These are phyloP conservation scores for Epichloe sp. DNA, from an alignment of 2,329 filamentous ascomycete species.

Conservation along the genomic window DNA sequence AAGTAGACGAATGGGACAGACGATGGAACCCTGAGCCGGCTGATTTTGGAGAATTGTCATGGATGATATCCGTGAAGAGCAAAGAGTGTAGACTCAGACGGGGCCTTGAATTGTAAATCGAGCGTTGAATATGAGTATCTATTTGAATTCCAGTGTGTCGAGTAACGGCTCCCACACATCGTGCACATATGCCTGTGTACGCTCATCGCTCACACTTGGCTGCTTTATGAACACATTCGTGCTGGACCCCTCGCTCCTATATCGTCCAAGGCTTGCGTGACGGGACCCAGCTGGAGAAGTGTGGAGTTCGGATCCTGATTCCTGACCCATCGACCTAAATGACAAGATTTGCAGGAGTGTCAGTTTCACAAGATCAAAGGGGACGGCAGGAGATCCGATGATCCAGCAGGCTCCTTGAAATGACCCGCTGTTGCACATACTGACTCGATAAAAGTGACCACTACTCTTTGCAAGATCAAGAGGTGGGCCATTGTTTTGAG, in stretches of 20 bases:
- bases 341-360: background rate
- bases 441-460: too few relatives aligned
- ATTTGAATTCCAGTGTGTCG: background rate
- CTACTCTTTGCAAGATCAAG: too few relatives aligned
- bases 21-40: background rate
- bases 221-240: background rate
- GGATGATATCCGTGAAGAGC: background rate
- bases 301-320: conserved; percentile 1
- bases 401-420: background rate
- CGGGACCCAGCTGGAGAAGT: conserved; percentile 2
- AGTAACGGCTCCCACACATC: background rate
- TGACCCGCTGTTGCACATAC: too few relatives aligned
- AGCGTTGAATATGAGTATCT: background rate
- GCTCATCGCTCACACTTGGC: background rate
- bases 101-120: background rate
- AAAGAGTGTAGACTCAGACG: background rate
- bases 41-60: background rate
- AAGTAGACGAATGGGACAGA: background rate
- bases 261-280: background rate
- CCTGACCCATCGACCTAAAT: conserved; percentile 2
- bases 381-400: background rate
- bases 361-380: background rate
- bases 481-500: background rate
- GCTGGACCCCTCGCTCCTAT: background rate
- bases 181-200: background rate